Base-by-base conservation (phyloP, 2,329 filamentous ascomycete genomes). In the Diplodia corticola region DNA sequence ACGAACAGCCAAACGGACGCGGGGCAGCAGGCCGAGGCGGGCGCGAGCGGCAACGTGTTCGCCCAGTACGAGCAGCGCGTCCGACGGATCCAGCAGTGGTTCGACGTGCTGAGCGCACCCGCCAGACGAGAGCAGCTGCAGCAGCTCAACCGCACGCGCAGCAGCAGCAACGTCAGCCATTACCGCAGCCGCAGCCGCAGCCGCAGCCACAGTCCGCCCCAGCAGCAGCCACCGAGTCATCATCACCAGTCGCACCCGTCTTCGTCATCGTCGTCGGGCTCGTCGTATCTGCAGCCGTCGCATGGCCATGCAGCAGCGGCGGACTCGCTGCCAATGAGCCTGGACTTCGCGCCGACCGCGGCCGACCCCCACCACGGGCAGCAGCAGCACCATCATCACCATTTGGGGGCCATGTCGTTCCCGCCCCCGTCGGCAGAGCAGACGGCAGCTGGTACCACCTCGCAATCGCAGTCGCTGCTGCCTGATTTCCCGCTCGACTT, bases 31-130 rank as follows among this genome's bases (percentile, higher is more conserved):
- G 70, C 4, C 71, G 70, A 20, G 68, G 72, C 37, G 73, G 73
- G 64, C 40, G 70, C 10, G 73, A 71, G 35, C 24, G 72, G 9
- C 10, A 44, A 75, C 54, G 72, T 74, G 17, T 75, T 75, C 68
- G 69, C 49, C 22, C 55, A 73, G 51, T 75, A 74, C 55, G 72
- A 74, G 53, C 68, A 69, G 50, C 66, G 74, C 28, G 69, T 71
- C 3, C 64, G 71, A 13, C 74, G 74, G 51, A 72, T 75, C 10
- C 68, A 74, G 44, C 71, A 51, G 10, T 75, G 74, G 74, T 75
- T 72, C 54, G 72, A 75, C 55, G 68, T 69, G n/a, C 72, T 74
- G 70, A 68, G 69, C 4, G 51, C 51, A 15, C 51, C 51, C 3
- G 51, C 51, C 28, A 22, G 48, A 13, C 40, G 40, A 4, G 40